These are phyloP conservation scores for Ulvella scutata DNA, from an alignment of 139 green algal species.

Conservation along the genomic window DNA sequence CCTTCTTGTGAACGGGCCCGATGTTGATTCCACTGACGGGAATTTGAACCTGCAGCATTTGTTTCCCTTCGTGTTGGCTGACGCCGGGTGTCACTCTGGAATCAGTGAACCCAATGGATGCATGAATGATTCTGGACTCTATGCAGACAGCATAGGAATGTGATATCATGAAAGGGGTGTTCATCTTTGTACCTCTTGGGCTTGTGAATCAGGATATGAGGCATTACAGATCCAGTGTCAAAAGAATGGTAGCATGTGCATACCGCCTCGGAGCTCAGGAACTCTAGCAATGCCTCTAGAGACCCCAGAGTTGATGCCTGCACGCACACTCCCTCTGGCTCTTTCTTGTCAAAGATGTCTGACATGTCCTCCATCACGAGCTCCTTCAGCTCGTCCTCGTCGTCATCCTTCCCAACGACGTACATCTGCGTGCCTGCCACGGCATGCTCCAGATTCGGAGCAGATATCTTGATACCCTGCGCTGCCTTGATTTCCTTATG, in stretches of 20 bases:
- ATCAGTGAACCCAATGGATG: no score
- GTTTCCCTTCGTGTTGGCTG: no score
- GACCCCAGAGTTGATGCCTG: constrained; percentile 95
- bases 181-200: no score
- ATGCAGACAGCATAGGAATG: no score
- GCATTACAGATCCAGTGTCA: no score
- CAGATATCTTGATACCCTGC: constrained; percentile 69
- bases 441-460: constrained; percentile 76
- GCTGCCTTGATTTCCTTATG: constrained; percentile 90
- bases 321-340: constrained; percentile 87
- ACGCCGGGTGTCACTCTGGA: no score
- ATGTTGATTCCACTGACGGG: constrained; percentile 88
- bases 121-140: no score
- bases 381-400: constrained; percentile 84
- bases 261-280: constrained; percentile 67
- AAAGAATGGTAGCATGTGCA: no score
- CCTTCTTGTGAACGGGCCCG: constrained; percentile 87
- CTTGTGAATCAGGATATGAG: no score
- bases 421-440: constrained; percentile 80
- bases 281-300: constrained; percentile 92
- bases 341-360: constrained; percentile 71
- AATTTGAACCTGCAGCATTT: constrained; percentile 46
- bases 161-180: no score
- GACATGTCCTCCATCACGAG: constrained; percentile 91
- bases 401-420: constrained; percentile 63